phyloP scores from a whole-genome alignment of 371 early-diverging fungal genomes.

The Saksenaea vasiformis region DNA sequence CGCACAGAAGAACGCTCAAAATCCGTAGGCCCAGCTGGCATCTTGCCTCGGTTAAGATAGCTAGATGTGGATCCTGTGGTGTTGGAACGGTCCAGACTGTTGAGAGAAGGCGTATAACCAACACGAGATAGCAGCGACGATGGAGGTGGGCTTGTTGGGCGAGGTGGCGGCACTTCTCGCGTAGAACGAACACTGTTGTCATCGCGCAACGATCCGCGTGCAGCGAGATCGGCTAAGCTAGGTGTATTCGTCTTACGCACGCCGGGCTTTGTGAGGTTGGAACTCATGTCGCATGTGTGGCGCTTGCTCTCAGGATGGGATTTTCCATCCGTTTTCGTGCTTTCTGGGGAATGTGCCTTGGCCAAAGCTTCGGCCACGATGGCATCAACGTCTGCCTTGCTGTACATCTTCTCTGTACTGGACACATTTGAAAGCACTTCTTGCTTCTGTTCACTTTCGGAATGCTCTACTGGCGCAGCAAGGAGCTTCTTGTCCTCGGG shows the following conservation, averaged over 20 bases:
- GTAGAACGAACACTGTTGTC: slow-evolving; percentile 4
- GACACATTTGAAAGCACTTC: background rate
- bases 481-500: background rate
- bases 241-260: slow-evolving; percentile 8
- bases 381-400: slow-evolving; percentile 17
- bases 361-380: slow-evolving; percentile 11
- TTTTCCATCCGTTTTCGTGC: background rate
- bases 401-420: background rate
- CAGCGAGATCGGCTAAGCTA: slow-evolving; percentile 17
- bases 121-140: slow-evolving; percentile 19
- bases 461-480: background rate
- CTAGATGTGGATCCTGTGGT: background rate
- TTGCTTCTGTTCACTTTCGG: background rate
- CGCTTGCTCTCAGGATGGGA: background rate
- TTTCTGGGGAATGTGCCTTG: slow-evolving; percentile 5
- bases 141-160: slow-evolving; percentile 35
- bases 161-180: slow-evolving; percentile 19
- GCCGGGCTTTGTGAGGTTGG: background rate
- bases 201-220: slow-evolving; percentile 5
- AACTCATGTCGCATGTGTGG: slow-evolving; percentile 7
- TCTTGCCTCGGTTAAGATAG: background rate
- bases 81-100: background rate
- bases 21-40: background rate
- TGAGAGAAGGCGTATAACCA: slow-evolving; percentile 5
- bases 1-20: background rate